Percentiles rank a stretch among this genome's conserved stretches.
phyloP scores from a whole-genome alignment of 2,329 filamentous ascomycete genomes.

The Boeremia exigua region DNA sequence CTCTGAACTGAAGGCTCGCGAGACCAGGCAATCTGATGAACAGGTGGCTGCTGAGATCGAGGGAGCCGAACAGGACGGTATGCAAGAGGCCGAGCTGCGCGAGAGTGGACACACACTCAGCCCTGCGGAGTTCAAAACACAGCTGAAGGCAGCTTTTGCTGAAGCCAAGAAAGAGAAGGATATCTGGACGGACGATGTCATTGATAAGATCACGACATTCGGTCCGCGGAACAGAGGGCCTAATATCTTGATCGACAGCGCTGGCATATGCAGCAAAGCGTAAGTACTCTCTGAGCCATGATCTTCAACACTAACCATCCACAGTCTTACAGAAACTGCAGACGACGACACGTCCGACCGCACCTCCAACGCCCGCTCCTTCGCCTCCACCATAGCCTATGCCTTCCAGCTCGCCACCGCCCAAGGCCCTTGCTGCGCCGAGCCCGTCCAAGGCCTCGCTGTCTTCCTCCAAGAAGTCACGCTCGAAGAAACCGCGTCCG shows the following conservation, averaged over 20 bases:
- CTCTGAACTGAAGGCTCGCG: constrained; percentile 66
- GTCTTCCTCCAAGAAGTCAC: constrained; percentile 84
- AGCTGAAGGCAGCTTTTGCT: constrained; percentile 73
- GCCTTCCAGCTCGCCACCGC: constrained; percentile 91
- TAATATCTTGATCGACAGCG: constrained; percentile 84
- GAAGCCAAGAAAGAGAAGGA: constrained; percentile 76
- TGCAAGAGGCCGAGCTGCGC: constrained; percentile 59
- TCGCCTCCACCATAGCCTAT: constrained; percentile 89
- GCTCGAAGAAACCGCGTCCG: constrained; percentile 60
- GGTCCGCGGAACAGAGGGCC: constrained; percentile 84
- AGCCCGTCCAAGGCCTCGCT: constrained; percentile 91
- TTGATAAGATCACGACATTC: constrained; percentile 87
- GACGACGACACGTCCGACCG: constrained; percentile 37
- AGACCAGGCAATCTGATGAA: constrained; percentile 46
- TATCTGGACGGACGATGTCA: constrained; percentile 71
- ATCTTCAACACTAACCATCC: not conserved
- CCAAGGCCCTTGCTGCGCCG: constrained; percentile 88
- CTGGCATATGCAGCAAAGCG: constrained; percentile 74
- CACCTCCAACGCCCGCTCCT: constrained; percentile 63
- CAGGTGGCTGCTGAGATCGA: constrained; percentile 49
- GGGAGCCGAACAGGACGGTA: constrained; percentile 57
- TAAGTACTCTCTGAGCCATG: constrained; percentile 51
- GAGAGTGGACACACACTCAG: constrained; percentile 68
- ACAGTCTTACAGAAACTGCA: constrained; percentile 27
- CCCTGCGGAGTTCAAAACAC: constrained; percentile 75